These are phyloP conservation scores for Solanum appendiculatum DNA, from an alignment of 257 asterid species.

Conservation along the genomic window DNA sequence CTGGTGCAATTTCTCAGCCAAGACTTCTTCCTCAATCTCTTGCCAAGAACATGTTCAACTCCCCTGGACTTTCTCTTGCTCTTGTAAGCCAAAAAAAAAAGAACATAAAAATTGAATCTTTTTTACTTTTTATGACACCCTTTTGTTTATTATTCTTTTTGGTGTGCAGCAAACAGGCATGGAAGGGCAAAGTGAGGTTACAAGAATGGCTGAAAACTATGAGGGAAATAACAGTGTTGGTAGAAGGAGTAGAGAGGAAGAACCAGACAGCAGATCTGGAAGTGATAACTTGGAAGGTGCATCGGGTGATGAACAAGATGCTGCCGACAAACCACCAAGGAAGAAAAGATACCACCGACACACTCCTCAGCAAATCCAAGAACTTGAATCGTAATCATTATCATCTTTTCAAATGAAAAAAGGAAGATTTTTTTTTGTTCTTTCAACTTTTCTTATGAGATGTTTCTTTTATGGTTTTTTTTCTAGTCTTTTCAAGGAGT, in stretches of 20 bases:
- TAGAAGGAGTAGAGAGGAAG: slow-evolving; percentile 75
- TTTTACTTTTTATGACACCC: background rate
- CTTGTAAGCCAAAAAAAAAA: slow-evolving; percentile 34
- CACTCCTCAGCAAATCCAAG: slow-evolving; percentile 98
- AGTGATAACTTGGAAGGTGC: slow-evolving; percentile 83
- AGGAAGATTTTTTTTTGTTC: background rate
- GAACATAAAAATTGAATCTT: background rate
- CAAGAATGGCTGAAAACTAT: slow-evolving; percentile 36
- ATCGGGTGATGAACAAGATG: slow-evolving; percentile 80
- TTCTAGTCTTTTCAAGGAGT: slow-evolving; percentile 79
- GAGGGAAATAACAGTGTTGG: slow-evolving; percentile 34
- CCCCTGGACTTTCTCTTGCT: slow-evolving; percentile 91
- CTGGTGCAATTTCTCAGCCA: slow-evolving; percentile 44
- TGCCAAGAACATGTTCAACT: slow-evolving; percentile 57
- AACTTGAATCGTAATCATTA: slow-evolving; percentile 63
- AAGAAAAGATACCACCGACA: slow-evolving; percentile 96
- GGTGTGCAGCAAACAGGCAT: slow-evolving; percentile 52
- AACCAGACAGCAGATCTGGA: slow-evolving; percentile 97
- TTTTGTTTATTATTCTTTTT: background rate
- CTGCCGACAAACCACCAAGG: slow-evolving; percentile 63
- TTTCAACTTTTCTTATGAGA: background rate
- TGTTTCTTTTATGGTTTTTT: background rate
- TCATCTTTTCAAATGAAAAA: background rate
- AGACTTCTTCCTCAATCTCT: slow-evolving; percentile 44
- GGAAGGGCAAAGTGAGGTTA: slow-evolving; percentile 71